Percentiles rank a stretch among this genome's conserved stretches.
phyloP scores from a whole-genome alignment of 768 basidiomycete species.

The Termitomyces sp. region DNA sequence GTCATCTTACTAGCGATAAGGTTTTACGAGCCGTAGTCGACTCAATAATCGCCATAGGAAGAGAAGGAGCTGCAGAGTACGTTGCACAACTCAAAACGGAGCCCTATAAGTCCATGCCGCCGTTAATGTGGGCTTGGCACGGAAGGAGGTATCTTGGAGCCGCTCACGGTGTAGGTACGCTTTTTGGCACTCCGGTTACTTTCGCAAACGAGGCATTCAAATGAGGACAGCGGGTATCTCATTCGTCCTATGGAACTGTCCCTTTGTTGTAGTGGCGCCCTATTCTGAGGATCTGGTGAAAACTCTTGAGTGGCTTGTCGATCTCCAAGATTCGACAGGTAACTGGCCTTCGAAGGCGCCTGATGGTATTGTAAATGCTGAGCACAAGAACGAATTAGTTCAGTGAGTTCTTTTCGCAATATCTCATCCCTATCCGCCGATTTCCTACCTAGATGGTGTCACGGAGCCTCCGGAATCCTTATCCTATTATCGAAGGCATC shows the following conservation, averaged over 20 bases:
- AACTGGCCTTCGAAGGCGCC: conserved; percentile 53
- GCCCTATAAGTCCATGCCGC: conserved; percentile 23
- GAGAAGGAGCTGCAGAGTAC: conserved; percentile 33
- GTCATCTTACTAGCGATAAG: conserved; percentile 29
- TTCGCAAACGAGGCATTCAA: neutral
- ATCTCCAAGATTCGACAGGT: conserved; percentile 39
- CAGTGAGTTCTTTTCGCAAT: conserved; percentile 36
- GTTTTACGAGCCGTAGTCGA: conserved; percentile 34
- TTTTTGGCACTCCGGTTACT: neutral
- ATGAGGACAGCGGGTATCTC: conserved; percentile 45
- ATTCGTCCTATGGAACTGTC: conserved; percentile 45
- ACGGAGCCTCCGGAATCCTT: conserved; percentile 51
- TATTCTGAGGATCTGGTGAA: conserved; percentile 38
- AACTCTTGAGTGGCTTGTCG: conserved; percentile 46
- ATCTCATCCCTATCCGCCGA: neutral
- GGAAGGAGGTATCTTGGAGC: conserved; percentile 53
- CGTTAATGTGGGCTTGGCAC: conserved; percentile 61
- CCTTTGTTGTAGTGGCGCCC: conserved; percentile 28
- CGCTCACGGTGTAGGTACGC: conserved; percentile 58
- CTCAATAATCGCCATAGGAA: conserved; percentile 44
- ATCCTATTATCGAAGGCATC: conserved; percentile 44
- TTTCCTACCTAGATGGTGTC: conserved; percentile 47
- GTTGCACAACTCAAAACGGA: conserved; percentile 19
- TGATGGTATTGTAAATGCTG: neutral
- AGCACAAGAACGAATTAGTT: conserved; percentile 34